Evolutionary conservation across 768 basidiomycete species (phyloP).

Genomic region (Pisolithus orientalis): DNA sequence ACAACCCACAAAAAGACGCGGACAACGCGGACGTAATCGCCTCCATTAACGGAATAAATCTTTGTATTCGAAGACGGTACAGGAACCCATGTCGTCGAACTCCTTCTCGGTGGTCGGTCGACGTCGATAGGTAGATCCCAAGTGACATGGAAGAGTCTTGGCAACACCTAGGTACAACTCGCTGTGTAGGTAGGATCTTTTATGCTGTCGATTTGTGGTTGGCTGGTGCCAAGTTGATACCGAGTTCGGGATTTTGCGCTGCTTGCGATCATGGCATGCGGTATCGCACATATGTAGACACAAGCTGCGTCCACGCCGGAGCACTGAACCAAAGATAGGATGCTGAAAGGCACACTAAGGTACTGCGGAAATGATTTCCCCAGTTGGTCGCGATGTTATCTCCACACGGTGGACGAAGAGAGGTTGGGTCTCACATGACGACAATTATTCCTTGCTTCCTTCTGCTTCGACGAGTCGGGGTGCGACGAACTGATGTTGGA

Average conservation of each 20-base stretch:
- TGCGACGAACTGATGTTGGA: constrained; percentile 33
- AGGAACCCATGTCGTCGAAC: constrained; percentile 30
- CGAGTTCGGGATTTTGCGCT: constrained; percentile 29
- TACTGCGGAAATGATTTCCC: no score
- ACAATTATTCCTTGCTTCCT: constrained; percentile 33
- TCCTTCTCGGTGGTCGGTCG: constrained; percentile 18
- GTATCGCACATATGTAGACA: no score
- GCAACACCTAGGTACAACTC: constrained; percentile 12
- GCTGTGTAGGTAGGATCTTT: constrained; percentile 10
- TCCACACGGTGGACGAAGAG: background rate
- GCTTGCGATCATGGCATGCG: constrained; percentile 18
- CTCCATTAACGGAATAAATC: constrained; percentile 20
- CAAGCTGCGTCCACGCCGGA: constrained; percentile 3
- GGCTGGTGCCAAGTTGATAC: constrained; percentile 29
- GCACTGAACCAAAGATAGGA: constrained; percentile 32
- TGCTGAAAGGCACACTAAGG: background rate
- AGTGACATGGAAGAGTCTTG: background rate
- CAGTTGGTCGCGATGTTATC: no score
- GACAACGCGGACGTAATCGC: constrained; percentile 26
- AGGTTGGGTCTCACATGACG: constrained; percentile 19
- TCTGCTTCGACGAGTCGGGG: constrained; percentile 31
- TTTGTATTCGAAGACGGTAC: constrained; percentile 32
- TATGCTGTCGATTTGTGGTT: constrained; percentile 25
- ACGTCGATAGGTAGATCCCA: background rate
- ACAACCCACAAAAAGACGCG: constrained; percentile 24